Evolutionary conservation across 306 rosid species (phyloP), one percentile per base, ranked within the genome.

Genomic region (Cotoneaster glaucophyllus): DNA sequence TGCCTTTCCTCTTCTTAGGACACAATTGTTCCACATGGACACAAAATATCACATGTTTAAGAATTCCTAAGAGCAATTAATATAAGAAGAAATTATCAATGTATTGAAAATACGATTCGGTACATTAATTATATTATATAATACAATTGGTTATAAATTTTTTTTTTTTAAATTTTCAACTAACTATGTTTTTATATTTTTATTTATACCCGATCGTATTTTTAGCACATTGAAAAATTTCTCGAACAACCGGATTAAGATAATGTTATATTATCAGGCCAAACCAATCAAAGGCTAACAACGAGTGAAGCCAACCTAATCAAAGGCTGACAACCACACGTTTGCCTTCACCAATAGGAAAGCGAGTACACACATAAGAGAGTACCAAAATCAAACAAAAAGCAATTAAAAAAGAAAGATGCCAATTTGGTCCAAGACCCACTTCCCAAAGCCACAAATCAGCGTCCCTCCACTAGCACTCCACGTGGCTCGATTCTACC

Each of bases 381-480:
- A 29, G 77, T 78, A 70, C n/a, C 4, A 22, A 3, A 11, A 6
- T 4, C 22, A 37, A 3, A 21, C 12, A 54, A 21, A 21, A 54
- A 4, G 21, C 54, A 50, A 48, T 15, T 2, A 0, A 50, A 14
- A 15, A 64, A 21, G 3, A 25, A 19, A 57, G 84, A 80, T 81
- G n/a, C 69, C 26, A 64, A 2, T 2, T 31, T 8, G 14, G 24
- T 29, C 43, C 68, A 57, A 75, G 63, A 79, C 80, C 77, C 76
- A 62, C 56, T 77, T 70, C 13, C 6, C 78, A 74, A 44, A 74
- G 76, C 89, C 90, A 82, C 91, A 81, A 79, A 70, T 67, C 2
- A 39, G 24, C 54, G 31, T 52, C 31, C 80, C 19, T 57, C 10
- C n/a, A 0, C 8, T 7, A 21, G 13, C 4, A 12, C 34, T 70